Base-by-base conservation (phyloP, 345 rosid genomes). In the Eucalyptus guilfoylei region DNA sequence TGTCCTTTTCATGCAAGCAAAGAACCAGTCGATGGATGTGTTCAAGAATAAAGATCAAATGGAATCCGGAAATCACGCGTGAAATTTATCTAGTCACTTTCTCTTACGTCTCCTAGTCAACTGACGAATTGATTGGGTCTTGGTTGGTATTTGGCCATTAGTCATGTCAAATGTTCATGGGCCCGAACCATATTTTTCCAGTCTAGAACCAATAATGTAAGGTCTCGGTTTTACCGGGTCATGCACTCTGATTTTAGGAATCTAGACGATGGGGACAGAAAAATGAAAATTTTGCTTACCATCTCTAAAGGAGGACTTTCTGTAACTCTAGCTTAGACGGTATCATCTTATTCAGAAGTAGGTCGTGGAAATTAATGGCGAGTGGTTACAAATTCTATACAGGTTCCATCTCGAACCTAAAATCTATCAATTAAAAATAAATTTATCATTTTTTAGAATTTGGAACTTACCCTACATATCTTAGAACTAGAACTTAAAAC, bases 391-490 rank as follows among this genome's bases (percentile, higher is more conserved):
- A 52, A 52, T 52, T 52, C 3, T 8, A 4, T 19, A 52, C 4
- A 52, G 0, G 24, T 52, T 52, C 24, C 24, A 52, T 52, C 55
- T 52, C 10, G 10, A 52, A 52, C 5, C 2, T 52, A 52, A 0
- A 19, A 52, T 52, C 2, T 52, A 52, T 8, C 2, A 0, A 0
- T 8, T 19, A 52, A 5, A 5, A 52, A 52, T 52, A 52, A 1
- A 5, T 50, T 16, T 0, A 1, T 52, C 11, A 52, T 52, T 52
- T 52, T 52, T 52, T 8, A 8, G 2, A 19, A 19, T 1, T 2
- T 52, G 10, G 1, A 52, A 52, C 1, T 1, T 19, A 52, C 7
- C 1, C 1, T 8, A 19, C 24, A 52, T 2, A 8, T 52, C 11
- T 0, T 52, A 52, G 2, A 52, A 17, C 0, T 50, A 17, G 9